Conservation (phyloP, 257 asterid species). For the Nicotiana otophora region DNA sequence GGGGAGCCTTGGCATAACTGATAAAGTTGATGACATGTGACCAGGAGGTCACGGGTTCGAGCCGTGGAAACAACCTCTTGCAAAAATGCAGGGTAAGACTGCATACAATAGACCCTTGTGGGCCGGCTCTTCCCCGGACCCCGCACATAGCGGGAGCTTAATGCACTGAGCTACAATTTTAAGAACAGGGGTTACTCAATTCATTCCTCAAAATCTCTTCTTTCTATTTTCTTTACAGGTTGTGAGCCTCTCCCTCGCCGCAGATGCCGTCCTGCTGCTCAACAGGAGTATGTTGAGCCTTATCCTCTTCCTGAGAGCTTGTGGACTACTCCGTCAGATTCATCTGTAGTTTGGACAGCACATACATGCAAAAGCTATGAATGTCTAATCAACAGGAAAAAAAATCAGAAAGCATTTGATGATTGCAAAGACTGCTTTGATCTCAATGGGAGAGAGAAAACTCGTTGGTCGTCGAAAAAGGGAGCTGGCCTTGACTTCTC, state of each 20-base stretch:
- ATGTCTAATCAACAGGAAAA: conserved; percentile 43
- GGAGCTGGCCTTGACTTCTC: conserved; percentile 41
- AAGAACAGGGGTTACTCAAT: background rate
- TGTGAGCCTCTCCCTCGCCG: conserved; percentile 80
- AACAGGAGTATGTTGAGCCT: conserved; percentile 33
- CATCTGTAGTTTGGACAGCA: conserved; percentile 66
- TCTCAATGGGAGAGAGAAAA: conserved; percentile 42
- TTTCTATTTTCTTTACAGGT: conserved; percentile 8
- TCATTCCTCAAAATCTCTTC: background rate
- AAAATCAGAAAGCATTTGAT: conserved; percentile 43
- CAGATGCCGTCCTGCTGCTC: conserved; percentile 65
- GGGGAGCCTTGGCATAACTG: no score
- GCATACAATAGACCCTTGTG: no score
- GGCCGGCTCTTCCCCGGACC: no score
- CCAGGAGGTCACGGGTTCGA: no score
- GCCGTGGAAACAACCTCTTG: no score
- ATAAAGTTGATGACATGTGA: no score
- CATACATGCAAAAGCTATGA: conserved; percentile 53
- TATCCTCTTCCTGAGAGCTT: conserved; percentile 49
- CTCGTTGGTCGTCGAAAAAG: conserved; percentile 29
- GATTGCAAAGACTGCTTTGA: conserved; percentile 76
- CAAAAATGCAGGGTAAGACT: no score
- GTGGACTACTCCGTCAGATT: conserved; percentile 60
- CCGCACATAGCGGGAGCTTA: no score
- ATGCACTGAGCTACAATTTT: background rate